Evolutionary conservation across 371 early-diverging fungal genomes (phyloP), one percentile per base, ranked within the genome.

Genomic region (Dinochytrium kinnereticum): DNA sequence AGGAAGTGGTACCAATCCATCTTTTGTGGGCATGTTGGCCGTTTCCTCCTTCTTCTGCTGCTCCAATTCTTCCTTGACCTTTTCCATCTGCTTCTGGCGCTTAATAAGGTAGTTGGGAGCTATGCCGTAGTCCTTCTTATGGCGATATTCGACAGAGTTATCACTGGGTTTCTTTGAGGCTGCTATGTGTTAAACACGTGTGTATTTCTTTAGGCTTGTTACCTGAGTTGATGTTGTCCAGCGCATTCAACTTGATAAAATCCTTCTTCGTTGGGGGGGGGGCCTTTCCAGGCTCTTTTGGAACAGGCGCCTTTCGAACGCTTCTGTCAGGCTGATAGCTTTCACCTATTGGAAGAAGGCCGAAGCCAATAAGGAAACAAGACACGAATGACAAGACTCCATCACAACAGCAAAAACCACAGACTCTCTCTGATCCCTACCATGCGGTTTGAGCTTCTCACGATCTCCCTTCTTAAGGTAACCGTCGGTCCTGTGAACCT

Each of bases 211-310:
- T 59, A 44, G 44, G 7, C 0, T 19, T 5, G 72, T 53, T 74
- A 87, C 87, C 17, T 0, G 87, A 84, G 51, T 86, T 80, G 81
- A 82, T 83, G 64, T 81, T 86, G 38, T 83, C 83, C 24, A 83
- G 61, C 1, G 84, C 84, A 67, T 87, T 87, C 19, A 57, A 68
- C 49, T 73, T 76, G 74, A 87, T 78, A 71, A 87, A 87, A 66
- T 87, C 80, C 73, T 83, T 87, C 26, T 69, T 61, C 1, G 83
- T 53, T 7, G 79, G 69, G 26, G 53, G 26, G 2, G 79, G 69
- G 24, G 76, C 38, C 21, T 51, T 38, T 0, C 78, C 79, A 0
- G 61, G 69, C 26, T 71, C 74, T n/a, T 78, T 78, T 0, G 86
- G 87, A 0, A 87, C 64, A 3, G 83, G 77, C 1, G 81, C 86